phyloP scores from a whole-genome alignment of 2,329 filamentous ascomycete genomes.

The Geosmithia putterillii region DNA sequence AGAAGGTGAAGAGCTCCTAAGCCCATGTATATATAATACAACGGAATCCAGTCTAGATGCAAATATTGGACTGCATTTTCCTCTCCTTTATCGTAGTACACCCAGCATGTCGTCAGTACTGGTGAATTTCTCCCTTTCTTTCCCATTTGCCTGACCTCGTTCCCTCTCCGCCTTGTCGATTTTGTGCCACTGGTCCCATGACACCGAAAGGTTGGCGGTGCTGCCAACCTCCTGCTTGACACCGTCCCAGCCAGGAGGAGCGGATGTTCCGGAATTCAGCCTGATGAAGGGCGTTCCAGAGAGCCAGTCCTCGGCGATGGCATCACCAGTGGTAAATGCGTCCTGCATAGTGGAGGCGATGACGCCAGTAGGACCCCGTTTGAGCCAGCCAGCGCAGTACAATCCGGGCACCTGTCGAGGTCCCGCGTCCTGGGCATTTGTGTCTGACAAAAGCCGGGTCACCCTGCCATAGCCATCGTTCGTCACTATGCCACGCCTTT shows the following conservation, averaged over 20 bases:
- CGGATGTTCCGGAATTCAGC: constrained; percentile 2
- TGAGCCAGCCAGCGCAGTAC: constrained; percentile 95
- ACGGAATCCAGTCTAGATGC: neutral
- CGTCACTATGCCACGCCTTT: constrained; percentile 59
- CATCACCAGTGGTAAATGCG: constrained; percentile 79
- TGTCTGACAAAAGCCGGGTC: constrained; percentile 19
- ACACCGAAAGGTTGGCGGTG: constrained; percentile 49
- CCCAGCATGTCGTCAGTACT: constrained; percentile 44
- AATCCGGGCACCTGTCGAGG: constrained; percentile 49
- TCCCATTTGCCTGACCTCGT: constrained; percentile 54
- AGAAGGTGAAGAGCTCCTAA: constrained; percentile 66
- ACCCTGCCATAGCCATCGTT: constrained; percentile 76
- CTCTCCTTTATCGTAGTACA: constrained; percentile 25
- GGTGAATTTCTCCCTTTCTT: constrained; percentile 63
- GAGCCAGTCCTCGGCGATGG: constrained; percentile 67
- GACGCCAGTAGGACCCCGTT: constrained; percentile 85
- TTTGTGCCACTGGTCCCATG: constrained; percentile 72
- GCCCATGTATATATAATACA: constrained; percentile 10
- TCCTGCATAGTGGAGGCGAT: constrained; percentile 96
- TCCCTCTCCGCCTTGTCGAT: constrained; percentile 72
- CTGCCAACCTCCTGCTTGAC: constrained; percentile 47
- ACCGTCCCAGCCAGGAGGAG: constrained; percentile 58
- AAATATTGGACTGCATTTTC: constrained; percentile 4
- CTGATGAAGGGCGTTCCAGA: constrained; percentile 26
- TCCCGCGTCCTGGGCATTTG: constrained; percentile 14